Base-by-base conservation (phyloP, 2,329 filamentous ascomycete species). In the Phialophora expanda region DNA sequence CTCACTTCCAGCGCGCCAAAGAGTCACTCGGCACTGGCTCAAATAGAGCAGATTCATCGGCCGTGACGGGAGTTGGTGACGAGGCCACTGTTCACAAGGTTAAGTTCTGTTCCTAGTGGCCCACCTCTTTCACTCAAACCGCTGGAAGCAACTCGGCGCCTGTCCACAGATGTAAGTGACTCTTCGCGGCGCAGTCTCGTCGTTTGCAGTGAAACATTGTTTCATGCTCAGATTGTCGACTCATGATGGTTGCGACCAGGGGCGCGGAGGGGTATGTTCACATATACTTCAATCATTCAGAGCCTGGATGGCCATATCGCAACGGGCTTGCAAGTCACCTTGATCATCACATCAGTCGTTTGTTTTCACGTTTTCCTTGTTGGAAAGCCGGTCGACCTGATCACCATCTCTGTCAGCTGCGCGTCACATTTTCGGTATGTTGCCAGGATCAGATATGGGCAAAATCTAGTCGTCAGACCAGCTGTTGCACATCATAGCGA, bases 1-100 rank as follows among this genome's bases (percentile, higher is more conserved):
- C 38, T 26, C 48, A 51, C 48, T 51, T 44, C 17, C 48, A 51
- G 48, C 48, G 48, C 22, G 48, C 22, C 48, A 14, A 28, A 51
- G 24, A 20, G 48, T 51, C 12, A 51, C 48, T 26, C 48, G 48
- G 48, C 48, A 51, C 22, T 22, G 5, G 14, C 20, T 26, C 22
- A 51, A 26, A 28, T 22, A 51, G 48, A 51, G 48, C 48, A 51
- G 9, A 24, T 51, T 8, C 48, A 26, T 1, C 12, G 8, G 20
- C 12, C 48, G 48, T 22, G 22, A 28, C 0, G 9, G 20, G 26
- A 14, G 14, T 51, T 26, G 48, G 22, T 26, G 48, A 26, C 20
- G 22, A 26, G 14, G 48, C 48, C 24, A 28, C 24, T 1, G 14
- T 11, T 14, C 14, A 12, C 48, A 28, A 17, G 24, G 24, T 26